Evolutionary conservation across 2,329 filamentous ascomycete species (phyloP), one percentile per base, ranked within the genome.

Genomic region (Colletotrichum phormii): DNA sequence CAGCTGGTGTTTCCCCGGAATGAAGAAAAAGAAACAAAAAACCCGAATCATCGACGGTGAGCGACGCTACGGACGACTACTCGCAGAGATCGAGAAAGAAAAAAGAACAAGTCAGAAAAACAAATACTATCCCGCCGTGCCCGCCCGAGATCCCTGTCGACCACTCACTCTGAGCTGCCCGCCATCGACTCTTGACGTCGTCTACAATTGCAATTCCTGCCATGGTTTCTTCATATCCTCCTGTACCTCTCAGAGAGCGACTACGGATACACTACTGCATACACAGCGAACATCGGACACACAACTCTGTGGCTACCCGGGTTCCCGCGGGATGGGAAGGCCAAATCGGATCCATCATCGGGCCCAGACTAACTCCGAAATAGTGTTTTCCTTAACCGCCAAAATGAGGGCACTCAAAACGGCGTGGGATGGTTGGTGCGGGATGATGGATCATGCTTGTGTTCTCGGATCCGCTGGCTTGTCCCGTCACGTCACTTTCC

Each of bases 1-100:
- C 70, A 63, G 70, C 62, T 60, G 70, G 65, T 64, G 70, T 70
- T 71, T 71, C 54, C 66, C 60, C 66, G 55, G 60, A 73, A 70
- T 65, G 66, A 62, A 42, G 59, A 71, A 71, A 73, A 71, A 73
- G 66, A 31, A 65, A 70, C 49, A 15, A 57, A 15, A 3, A 8
- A 24, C 29, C 35, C 35, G 55, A 70, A 62, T 61, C 60, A 29
- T 29, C 22, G 54, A 54, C 29, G 61, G 42, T 49, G 42, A 49
- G 42, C 24, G 53, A 42, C 24, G 7, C 33, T 35, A 64, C 62
- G 29, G 62, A 57, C 51, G 13, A 33, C 9, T 55, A 15, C 51
- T 61, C 55, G 22, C 59, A 24, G 26, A 72, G 42, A 70, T 63
- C 59, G 37, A 60, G 53, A 26, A 59, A 55, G 5, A 37, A 51